Conservation (phyloP, 257 asterid species). For the Solanum megistacrolobum region DNA sequence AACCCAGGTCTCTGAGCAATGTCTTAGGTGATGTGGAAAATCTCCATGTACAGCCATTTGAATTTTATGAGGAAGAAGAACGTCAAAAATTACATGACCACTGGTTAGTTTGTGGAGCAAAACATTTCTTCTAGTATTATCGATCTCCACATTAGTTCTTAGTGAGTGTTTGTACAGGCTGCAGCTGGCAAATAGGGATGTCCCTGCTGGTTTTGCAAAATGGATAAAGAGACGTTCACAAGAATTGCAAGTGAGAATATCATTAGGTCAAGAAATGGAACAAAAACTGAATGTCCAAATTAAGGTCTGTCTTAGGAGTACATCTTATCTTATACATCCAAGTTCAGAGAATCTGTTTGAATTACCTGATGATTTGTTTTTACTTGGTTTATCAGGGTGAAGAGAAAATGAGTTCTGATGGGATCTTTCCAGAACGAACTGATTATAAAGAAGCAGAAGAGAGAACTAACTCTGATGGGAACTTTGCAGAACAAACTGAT, state of each 20-base stretch:
- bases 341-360: not conserved
- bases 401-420: slow-evolving; percentile 25
- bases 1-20: slow-evolving; percentile 55
- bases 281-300: slow-evolving; percentile 27
- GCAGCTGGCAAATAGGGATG: slow-evolving; percentile 53
- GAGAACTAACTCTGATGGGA: slow-evolving; percentile 20
- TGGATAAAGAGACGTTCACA: slow-evolving; percentile 47
- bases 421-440: slow-evolving; percentile 20
- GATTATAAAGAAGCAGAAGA: slow-evolving; percentile 23
- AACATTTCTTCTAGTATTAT: slow-evolving; percentile 3
- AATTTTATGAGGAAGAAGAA: slow-evolving; percentile 91
- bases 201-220: slow-evolving; percentile 44
- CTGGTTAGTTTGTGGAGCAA: slow-evolving; percentile 49
- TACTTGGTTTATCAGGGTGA: slow-evolving; percentile 33
- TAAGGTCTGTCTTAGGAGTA: slow-evolving; percentile 30
- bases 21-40: slow-evolving; percentile 68
- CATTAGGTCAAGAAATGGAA: slow-evolving; percentile 55
- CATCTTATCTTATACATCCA: not conserved
- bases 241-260: slow-evolving; percentile 28
- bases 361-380: not conserved
- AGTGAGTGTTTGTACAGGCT: slow-evolving; percentile 37
- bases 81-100: slow-evolving; percentile 59
- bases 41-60: slow-evolving; percentile 77
- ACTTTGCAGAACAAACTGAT: slow-evolving; percentile 24
- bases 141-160: not conserved